Base-by-base conservation (phyloP, 163 green algal genomes). In the Botryococcus braunii region DNA sequence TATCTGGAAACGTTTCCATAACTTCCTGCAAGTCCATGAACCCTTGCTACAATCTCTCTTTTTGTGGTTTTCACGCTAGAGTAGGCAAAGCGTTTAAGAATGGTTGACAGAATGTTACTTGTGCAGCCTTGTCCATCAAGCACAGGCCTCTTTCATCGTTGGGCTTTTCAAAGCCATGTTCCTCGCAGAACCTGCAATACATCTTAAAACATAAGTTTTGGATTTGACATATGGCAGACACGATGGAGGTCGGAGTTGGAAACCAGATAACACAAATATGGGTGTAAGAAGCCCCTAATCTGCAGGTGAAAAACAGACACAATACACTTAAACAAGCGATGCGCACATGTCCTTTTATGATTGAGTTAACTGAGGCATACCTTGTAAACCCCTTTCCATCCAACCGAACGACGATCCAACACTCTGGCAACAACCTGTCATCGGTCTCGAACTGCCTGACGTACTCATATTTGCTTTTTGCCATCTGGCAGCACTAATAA, bases 311-410 rank as follows among this genome's bases (percentile, higher is more conserved):
- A n/a, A n/a, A n/a, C n/a, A n/a, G n/a, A n/a, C n/a, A n/a, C n/a
- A n/a, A n/a, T n/a, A n/a, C n/a, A n/a, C n/a, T n/a, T n/a, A n/a
- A n/a, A n/a, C n/a, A n/a, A 60, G 17, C 50, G 7, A 3, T 8
- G 50, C 9, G 4, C 34, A 60, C 9, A 8, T 60, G 34, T 60
- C 27, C 50, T 38, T 31, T 60, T 38, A 5, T 60, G 34, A 2
- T 8, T 38, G 1, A 31, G 35, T 38, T 27, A 4, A 27, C 34
- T 11, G 34, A 31, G 17, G 50, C 6, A 32, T 52, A 96, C 91
- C 87, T 95, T 13, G 88, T 97, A 77, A 97, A 97, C 47, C 87
- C 91, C 46, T 91, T 90, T 71, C 92, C 92, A 74, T 97, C 92
- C 1, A 97, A 64, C 1, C 92, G 81, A 1, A 98, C 62, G 0